A percentile compares a stretch with the other conserved stretches of the same genome.
These are phyloP conservation scores for Tolypocladium guangdongense DNA, from an alignment of 2,329 filamentous ascomycete species.

Conservation along the genomic window DNA sequence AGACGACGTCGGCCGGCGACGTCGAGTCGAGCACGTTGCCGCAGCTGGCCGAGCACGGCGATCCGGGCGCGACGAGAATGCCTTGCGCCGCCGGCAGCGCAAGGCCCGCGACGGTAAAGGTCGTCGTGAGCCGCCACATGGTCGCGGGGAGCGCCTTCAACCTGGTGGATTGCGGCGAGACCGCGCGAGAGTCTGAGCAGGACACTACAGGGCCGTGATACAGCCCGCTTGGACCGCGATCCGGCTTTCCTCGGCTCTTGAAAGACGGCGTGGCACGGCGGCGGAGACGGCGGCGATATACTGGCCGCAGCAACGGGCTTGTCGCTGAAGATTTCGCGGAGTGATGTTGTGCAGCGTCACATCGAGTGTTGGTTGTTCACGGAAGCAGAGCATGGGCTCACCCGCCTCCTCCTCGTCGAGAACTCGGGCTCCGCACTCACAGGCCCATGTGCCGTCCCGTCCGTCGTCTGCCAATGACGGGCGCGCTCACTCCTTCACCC, in stretches of 20 bases:
- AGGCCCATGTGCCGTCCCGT: not conserved
- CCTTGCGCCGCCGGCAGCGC: slow-evolving; percentile 12
- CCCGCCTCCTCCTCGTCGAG: not conserved
- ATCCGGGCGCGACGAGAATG: slow-evolving; percentile 34
- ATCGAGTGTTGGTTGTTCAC: not conserved
- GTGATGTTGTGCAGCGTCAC: not conserved
- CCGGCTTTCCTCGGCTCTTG: not conserved
- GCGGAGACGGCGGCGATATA: not conserved
- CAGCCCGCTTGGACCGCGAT: too few species aligned
- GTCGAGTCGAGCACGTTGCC: slow-evolving; percentile 42
- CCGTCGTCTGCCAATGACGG: not conserved
- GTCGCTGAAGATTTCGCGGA: not conserved
- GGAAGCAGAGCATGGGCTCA: not conserved
- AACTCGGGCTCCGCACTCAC: not conserved
- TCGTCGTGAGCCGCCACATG: not conserved
- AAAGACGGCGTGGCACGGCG: not conserved
- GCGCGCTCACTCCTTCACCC: too few species aligned
- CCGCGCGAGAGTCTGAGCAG: too few species aligned
- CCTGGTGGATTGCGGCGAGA: too few species aligned
- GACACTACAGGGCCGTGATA: too few species aligned
- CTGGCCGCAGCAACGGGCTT: not conserved
- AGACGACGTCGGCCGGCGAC: slow-evolving; percentile 35
- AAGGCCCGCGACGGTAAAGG: not conserved
- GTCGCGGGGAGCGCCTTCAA: too few species aligned
- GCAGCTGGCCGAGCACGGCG: slow-evolving; percentile 38